A percentile compares a stretch with the other conserved stretches of the same genome.
phyloP scores from a whole-genome alignment of 2,329 filamentous ascomycete species.

The Sporothrix humicola region DNA sequence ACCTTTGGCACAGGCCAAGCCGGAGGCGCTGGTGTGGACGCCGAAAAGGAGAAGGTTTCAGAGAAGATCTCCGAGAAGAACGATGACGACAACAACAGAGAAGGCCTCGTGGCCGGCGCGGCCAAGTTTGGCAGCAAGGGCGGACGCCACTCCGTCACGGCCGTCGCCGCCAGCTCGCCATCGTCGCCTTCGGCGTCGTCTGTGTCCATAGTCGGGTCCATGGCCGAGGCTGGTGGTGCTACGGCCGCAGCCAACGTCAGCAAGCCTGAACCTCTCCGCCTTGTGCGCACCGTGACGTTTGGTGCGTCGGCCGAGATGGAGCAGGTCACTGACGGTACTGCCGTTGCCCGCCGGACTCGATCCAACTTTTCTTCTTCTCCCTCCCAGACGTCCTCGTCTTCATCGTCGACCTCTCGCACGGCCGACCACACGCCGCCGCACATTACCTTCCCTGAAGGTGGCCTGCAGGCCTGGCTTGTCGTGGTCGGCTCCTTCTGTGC shows the following conservation, averaged over 20 bases:
- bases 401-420: constrained; percentile 5
- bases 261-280: constrained; percentile 31
- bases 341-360: not conserved
- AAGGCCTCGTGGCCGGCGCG: constrained; percentile 27
- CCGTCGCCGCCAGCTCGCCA: constrained; percentile 19
- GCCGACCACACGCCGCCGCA: constrained; percentile 32
- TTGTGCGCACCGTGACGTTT: constrained; percentile 31
- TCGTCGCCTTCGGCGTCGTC: constrained; percentile 32
- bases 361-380: not conserved
- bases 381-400: constrained; percentile 12
- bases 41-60: not conserved
- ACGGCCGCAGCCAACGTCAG: not conserved
- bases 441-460: constrained; percentile 73
- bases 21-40: not conserved
- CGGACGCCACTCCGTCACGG: not conserved
- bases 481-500: constrained; percentile 78
- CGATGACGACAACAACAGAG: constrained; percentile 16
- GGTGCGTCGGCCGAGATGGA: constrained; percentile 11
- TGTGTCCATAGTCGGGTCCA: constrained; percentile 32
- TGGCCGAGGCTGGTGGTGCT: constrained; percentile 20
- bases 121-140: constrained; percentile 28
- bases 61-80: not conserved
- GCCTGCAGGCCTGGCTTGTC: constrained; percentile 73
- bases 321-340: not conserved
- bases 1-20: not conserved